These are phyloP conservation scores for Huntiella savannae DNA, from an alignment of 2,329 filamentous ascomycete genomes.

Conservation along the genomic window DNA sequence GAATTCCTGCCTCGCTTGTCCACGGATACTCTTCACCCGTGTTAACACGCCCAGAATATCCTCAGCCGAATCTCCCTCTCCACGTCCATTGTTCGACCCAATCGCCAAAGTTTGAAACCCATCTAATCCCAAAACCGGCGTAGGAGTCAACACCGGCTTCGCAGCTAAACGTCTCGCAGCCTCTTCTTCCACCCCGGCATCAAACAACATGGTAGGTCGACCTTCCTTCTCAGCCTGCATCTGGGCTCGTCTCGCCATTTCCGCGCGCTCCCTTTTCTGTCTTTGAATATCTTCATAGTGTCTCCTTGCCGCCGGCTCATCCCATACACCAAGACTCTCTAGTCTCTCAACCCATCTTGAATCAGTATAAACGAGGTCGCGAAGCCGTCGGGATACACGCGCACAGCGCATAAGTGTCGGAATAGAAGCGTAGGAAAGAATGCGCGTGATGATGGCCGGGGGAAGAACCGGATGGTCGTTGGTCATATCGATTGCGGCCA, in stretches of 20 bases:
- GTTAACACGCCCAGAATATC: slow-evolving; percentile 44
- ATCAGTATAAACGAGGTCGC: slow-evolving; percentile 98
- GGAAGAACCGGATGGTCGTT: slow-evolving; percentile 62
- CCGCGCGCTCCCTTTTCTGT: slow-evolving; percentile 37
- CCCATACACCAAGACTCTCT: slow-evolving; percentile 78
- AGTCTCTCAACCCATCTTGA: slow-evolving; percentile 80
- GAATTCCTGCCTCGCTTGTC: slow-evolving; percentile 74
- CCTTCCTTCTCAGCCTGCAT: slow-evolving; percentile 9
- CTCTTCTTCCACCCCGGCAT: slow-evolving; percentile 45
- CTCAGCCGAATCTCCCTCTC: background rate
- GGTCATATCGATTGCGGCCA: slow-evolving; percentile 66
- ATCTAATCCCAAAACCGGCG: slow-evolving; percentile 23
- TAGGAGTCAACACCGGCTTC: slow-evolving; percentile 13
- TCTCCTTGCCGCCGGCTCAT: slow-evolving; percentile 67
- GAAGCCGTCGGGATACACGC: slow-evolving; percentile 64
- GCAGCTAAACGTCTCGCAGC: slow-evolving; percentile 14
- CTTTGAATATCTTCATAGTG: slow-evolving; percentile 56
- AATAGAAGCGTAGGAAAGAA: slow-evolving; percentile 77
- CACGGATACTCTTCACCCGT: slow-evolving; percentile 57
- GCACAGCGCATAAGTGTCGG: slow-evolving; percentile 74
- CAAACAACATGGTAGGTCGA: slow-evolving; percentile 46
- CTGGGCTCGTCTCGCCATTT: slow-evolving; percentile 15
- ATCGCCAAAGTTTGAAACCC: slow-evolving; percentile 67
- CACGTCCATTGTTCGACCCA: slow-evolving; percentile 14
- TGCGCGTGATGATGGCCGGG: slow-evolving; percentile 53